Evolutionary conservation across 2,329 filamentous ascomycete genomes (phyloP), one percentile per base, ranked within the genome.

Genomic region (Colletotrichum cuscutae): DNA sequence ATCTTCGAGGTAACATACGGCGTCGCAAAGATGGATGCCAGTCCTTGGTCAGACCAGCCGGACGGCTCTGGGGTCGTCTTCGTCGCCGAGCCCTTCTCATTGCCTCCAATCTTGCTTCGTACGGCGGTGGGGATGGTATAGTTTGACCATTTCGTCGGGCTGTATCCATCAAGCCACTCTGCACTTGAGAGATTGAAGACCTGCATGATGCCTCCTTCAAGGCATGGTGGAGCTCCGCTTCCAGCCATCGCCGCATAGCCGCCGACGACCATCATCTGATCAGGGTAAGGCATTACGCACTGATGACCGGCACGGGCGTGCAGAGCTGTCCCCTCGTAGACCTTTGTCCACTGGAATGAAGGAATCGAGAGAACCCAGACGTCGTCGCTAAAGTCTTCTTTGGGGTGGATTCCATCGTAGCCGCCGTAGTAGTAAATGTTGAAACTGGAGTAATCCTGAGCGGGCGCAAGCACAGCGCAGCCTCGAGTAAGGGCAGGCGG

Each of bases 361-460:
- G 94, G 94, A 6, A 97, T 83, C 0, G 93, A 94, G 13, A 97
- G 84, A 26, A 95, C 92, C 93, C 93, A 97, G 80, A 96, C 92
- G 59, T 94, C 93, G 73, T 95, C 90, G 66, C 81, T 86, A 75
- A 86, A 89, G 19, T 80, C 73, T 0, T 81, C 72, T 0, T 57
- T 64, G 0, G 72, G 32, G 68, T 87, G 71, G 6, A 91, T 75
- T 0, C 89, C 90, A 70, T 90, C 83, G 78, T 93, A 95, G 0
- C 94, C 94, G 19, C 93, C 94, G 77, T 95, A 97, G 83, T 94
- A 94, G 84, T 96, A 95, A 62, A 97, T 91, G 79, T 95, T 95
- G 81, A 92, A 94, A 71, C 92, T 95, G 12, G 92, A 93, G 42
- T 86, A 87, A 78, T 95, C 93, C 57, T 90, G 86, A 15, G 94